phyloP scores from a whole-genome alignment of 139 green algal species.

The Chlorella sp. region DNA sequence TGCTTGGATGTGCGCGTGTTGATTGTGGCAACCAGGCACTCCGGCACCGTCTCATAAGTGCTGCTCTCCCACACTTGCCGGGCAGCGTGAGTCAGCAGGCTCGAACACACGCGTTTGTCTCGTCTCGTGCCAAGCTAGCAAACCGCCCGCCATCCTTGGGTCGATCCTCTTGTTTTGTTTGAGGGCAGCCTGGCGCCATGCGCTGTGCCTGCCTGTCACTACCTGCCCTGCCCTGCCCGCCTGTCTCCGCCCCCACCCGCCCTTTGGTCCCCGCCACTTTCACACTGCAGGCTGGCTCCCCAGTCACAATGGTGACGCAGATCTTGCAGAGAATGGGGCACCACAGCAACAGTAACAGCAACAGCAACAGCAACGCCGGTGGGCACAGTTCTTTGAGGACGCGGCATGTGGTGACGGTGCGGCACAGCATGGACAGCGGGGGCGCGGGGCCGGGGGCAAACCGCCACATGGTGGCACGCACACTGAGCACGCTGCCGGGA shows the following conservation, averaged over 20 bases:
- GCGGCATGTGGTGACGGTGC: neutral
- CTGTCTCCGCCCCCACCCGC: neutral
- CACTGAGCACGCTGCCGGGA: neutral
- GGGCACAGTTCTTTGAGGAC: neutral
- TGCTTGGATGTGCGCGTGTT: neutral
- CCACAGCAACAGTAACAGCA: no score
- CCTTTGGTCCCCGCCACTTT: neutral
- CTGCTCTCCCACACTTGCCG: no score
- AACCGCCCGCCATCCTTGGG: no score
- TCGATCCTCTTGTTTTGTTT: no score
- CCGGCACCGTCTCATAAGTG: neutral
- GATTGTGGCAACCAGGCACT: neutral
- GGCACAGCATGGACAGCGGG: constrained; percentile 28
- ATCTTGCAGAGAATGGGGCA: neutral
- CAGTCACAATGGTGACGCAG: neutral
- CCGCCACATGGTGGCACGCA: neutral
- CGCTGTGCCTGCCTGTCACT: neutral
- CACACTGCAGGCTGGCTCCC: neutral
- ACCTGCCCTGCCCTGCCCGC: neutral
- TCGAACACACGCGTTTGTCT: no score
- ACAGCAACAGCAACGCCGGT: neutral
- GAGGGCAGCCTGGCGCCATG: no score
- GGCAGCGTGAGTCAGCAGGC: no score
- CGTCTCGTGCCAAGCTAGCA: no score
- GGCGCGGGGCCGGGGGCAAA: neutral